These are phyloP conservation scores for Acanthamoeba healyi DNA, from an alignment of 208 protist genomes.

Conservation along the genomic window DNA sequence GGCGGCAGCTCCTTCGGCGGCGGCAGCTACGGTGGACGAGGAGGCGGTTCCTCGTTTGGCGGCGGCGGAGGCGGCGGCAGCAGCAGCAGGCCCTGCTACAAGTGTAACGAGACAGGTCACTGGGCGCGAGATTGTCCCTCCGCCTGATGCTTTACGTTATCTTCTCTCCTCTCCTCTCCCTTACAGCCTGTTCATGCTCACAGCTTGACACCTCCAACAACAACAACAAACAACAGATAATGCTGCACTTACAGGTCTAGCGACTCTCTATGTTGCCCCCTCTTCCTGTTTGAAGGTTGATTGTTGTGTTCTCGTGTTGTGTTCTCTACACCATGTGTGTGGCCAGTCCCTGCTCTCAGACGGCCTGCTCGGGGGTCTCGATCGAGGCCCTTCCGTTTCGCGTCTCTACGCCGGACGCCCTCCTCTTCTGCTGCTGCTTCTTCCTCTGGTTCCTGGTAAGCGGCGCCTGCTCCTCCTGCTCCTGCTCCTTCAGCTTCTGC, in stretches of 20 bases:
- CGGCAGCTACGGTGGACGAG: background rate
- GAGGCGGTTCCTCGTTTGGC: background rate
- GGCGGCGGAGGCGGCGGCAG: background rate
- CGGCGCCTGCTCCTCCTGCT: too few relatives aligned
- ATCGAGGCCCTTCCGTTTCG: too few relatives aligned
- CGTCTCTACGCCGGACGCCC: too few relatives aligned
- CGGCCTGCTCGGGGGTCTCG: slow-evolving; percentile 2
- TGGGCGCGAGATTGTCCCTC: slow-evolving; percentile 21
- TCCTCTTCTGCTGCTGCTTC: too few relatives aligned
- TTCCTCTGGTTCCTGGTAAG: too few relatives aligned
- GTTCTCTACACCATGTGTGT: too few relatives aligned
- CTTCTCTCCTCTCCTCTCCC: background rate
- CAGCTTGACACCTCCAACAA: too few relatives aligned
- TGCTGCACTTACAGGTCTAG: too few relatives aligned
- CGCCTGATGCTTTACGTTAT: background rate
- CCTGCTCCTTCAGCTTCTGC: background rate
- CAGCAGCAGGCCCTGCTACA: slow-evolving; percentile 3
- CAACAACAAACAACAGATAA: too few relatives aligned
- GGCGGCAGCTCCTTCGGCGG: background rate
- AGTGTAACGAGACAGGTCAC: slow-evolving; percentile 13
- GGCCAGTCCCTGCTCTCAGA: background rate
- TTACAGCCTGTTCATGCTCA: background rate
- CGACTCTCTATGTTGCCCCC: too few relatives aligned
- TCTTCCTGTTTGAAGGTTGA: too few relatives aligned
- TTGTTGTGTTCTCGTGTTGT: too few relatives aligned